Evolutionary conservation across 805 yeast genomes (phyloP).

Genomic region (Deakozyma indianensis): DNA sequence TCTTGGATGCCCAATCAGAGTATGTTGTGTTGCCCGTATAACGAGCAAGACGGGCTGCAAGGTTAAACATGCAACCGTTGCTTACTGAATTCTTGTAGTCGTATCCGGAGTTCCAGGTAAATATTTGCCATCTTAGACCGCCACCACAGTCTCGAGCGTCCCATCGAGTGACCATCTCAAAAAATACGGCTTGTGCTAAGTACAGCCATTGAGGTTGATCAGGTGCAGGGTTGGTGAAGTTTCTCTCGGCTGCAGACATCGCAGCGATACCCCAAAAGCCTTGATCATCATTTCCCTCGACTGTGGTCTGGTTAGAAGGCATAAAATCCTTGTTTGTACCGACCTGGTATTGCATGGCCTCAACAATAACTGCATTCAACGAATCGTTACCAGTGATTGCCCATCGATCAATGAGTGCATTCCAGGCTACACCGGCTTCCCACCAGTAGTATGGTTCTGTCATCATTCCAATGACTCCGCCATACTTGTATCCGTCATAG

Average conservation of each 20-base stretch:
- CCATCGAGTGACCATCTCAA: conserved; percentile 76
- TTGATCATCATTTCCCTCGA: conserved; percentile 91
- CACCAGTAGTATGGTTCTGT: conserved; percentile 75
- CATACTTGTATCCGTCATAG: conserved; percentile 50
- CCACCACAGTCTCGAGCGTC: conserved; percentile 50
- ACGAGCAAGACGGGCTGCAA: conserved; percentile 73
- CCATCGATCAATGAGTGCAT: conserved; percentile 61
- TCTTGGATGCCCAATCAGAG: conserved; percentile 54
- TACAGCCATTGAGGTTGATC: conserved; percentile 59
- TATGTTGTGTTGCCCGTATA: conserved; percentile 61
- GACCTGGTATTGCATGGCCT: conserved; percentile 52
- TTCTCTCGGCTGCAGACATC: conserved; percentile 73
- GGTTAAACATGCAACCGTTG: conserved; percentile 68
- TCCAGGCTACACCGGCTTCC: conserved; percentile 74
- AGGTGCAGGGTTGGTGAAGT: conserved; percentile 55
- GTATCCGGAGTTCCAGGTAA: conserved; percentile 77
- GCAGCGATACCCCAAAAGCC: conserved; percentile 86
- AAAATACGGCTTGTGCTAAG: conserved; percentile 71
- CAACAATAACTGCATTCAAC: conserved; percentile 38
- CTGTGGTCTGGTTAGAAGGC: conserved; percentile 66
- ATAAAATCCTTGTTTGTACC: conserved; percentile 54
- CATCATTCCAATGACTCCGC: conserved; percentile 64
- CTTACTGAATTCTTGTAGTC: conserved; percentile 78
- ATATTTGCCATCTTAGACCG: conserved; percentile 87
- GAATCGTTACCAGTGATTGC: conserved; percentile 55